These are phyloP conservation scores for Verbascum thapsus DNA, from an alignment of 257 asterid genomes.

Conservation along the genomic window DNA sequence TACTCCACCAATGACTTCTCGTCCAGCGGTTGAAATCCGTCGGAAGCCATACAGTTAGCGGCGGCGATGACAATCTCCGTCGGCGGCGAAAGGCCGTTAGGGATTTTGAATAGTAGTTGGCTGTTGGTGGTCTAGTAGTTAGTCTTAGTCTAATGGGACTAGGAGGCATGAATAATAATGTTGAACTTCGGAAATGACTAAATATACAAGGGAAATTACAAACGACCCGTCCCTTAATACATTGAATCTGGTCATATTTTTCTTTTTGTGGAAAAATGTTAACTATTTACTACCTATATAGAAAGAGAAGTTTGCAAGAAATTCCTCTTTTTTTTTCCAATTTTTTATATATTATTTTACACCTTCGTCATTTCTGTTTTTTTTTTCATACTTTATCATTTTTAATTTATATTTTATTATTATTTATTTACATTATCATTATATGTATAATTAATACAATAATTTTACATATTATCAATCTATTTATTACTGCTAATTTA, in stretches of 20 bases:
- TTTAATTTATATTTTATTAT: too few species aligned
- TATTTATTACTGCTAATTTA: too few species aligned
- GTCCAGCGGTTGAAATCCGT: constrained; percentile 67
- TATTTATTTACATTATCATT: too few species aligned
- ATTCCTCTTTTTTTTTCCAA: too few species aligned
- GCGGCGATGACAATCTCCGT: not conserved
- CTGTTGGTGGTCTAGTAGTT: not conserved
- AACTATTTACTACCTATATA: too few species aligned
- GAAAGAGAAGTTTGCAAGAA: too few species aligned
- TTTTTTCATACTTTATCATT: too few species aligned
- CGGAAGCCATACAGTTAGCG: constrained; percentile 47
- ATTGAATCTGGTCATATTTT: constrained; percentile 31
- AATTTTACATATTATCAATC: too few species aligned
- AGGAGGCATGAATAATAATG: constrained; percentile 22
- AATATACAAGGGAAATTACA: not conserved
- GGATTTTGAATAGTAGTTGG: constrained; percentile 8
- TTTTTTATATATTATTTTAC: too few species aligned
- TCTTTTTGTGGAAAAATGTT: not conserved
- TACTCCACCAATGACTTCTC: constrained; percentile 76
- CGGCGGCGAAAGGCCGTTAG: constrained; percentile 14
- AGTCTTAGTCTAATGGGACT: too few species aligned
- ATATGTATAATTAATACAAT: too few species aligned
- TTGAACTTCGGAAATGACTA: not conserved
- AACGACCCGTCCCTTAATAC: not conserved
- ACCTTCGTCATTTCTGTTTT: too few species aligned